Conservation (phyloP, 768 basidiomycete species). For the Trametes punicea region DNA sequence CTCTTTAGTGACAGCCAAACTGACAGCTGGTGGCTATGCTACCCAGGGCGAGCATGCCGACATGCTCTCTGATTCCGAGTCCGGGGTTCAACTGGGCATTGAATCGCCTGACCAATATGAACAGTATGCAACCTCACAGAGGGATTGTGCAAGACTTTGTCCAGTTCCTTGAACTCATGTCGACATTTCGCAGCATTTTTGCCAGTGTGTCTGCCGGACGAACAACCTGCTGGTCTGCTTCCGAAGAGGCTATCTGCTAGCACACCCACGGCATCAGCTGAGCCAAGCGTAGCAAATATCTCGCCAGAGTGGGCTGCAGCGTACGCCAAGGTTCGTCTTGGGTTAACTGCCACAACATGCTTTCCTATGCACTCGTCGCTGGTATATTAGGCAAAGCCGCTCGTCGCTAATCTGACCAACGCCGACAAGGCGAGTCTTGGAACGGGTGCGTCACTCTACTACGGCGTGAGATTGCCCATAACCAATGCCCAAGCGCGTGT, state of each 20-base stretch:
- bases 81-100: no score
- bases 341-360: neutral
- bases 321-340: constrained; percentile 43
- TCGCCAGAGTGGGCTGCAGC: constrained; percentile 53
- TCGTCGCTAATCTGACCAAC: constrained; percentile 41
- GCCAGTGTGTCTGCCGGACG: no score
- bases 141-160: no score
- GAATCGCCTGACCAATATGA: constrained; percentile 12
- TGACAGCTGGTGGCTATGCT: neutral
- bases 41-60: constrained; percentile 10
- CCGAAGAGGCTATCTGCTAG: no score
- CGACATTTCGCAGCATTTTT: no score
- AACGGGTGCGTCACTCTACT: constrained; percentile 30
- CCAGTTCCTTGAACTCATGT: neutral
- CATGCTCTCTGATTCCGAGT: constrained; percentile 14
- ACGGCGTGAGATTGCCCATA: neutral
- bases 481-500: neutral
- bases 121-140: neutral
- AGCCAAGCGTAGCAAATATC: constrained; percentile 18
- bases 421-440: constrained; percentile 32
- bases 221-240: no score
- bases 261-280: neutral
- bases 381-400: constrained; percentile 40
- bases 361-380: no score
- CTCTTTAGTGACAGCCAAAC: no score